Conservation (phyloP, 2,329 filamentous ascomycete species). For the Magnaporthales sp. region DNA sequence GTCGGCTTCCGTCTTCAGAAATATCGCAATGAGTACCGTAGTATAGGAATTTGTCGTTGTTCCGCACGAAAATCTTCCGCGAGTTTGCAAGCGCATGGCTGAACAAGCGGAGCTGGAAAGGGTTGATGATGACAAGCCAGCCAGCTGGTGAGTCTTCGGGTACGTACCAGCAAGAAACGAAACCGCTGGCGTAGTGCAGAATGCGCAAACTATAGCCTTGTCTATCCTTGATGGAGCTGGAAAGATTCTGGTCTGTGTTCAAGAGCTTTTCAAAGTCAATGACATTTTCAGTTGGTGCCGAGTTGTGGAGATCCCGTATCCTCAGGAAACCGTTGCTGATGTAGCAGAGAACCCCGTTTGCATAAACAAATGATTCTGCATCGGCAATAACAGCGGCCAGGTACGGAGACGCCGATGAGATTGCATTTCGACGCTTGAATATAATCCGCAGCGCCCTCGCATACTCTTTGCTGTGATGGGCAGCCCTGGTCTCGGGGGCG, state of each 20-base stretch:
- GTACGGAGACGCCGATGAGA: slow-evolving; percentile 54
- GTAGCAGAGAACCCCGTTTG: slow-evolving; percentile 57
- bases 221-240: slow-evolving; percentile 12
- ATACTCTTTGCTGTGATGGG: slow-evolving; percentile 25
- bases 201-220: slow-evolving; percentile 39
- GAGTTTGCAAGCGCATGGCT: slow-evolving; percentile 33
- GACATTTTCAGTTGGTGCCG: slow-evolving; percentile 40
- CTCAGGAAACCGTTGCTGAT: slow-evolving; percentile 40
- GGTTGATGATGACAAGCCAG: slow-evolving; percentile 46
- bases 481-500: slow-evolving; percentile 23
- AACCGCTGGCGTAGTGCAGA: slow-evolving; percentile 46
- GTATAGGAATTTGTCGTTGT: slow-evolving; percentile 51
- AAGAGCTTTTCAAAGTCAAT: slow-evolving; percentile 41
- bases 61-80: slow-evolving; percentile 58
- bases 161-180: slow-evolving; percentile 49
- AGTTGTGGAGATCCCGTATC: slow-evolving; percentile 47
- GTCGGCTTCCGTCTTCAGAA: slow-evolving; percentile 43
- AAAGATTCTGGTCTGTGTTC: slow-evolving; percentile 4
- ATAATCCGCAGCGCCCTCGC: slow-evolving; percentile 48
- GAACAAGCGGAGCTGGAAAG: slow-evolving; percentile 28
- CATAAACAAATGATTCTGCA: slow-evolving; percentile 53
- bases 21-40: slow-evolving; percentile 54
- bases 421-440: slow-evolving; percentile 50
- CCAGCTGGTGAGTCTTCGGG: slow-evolving; percentile 26
- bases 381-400: slow-evolving; percentile 49